Conservation (phyloP, 306 rosid species). For the peach (Prunus persica) region Prunus_persica_NCBIv2 NC_034010.1:26893501-26894000, state of each 20-base stretch:
- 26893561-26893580: slow-evolving; percentile 55
- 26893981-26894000: slow-evolving; percentile 40
- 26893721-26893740: slow-evolving; percentile 24
- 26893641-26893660: slow-evolving; percentile 54
- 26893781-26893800: background rate
- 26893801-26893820: background rate
- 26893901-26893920: slow-evolving; percentile 46
- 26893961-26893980: slow-evolving; percentile 56
- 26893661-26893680: slow-evolving; percentile 50
- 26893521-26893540: background rate
- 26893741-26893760: slow-evolving; percentile 31
- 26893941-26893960: slow-evolving; percentile 64
- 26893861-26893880: no score
- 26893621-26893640: slow-evolving; percentile 1
- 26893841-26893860: background rate
- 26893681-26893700: slow-evolving; percentile 45
- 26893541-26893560: background rate
- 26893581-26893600: slow-evolving; percentile 65
- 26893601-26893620: slow-evolving; percentile 39
- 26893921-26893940: slow-evolving; percentile 49
- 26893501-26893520: background rate
- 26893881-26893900: slow-evolving; percentile 6
- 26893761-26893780: slow-evolving; percentile 17
- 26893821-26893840: background rate
- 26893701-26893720: slow-evolving; percentile 59